Evolutionary conservation across 2,329 filamentous ascomycete genomes (phyloP).

Genomic region (Fusarium transvaalense): DNA sequence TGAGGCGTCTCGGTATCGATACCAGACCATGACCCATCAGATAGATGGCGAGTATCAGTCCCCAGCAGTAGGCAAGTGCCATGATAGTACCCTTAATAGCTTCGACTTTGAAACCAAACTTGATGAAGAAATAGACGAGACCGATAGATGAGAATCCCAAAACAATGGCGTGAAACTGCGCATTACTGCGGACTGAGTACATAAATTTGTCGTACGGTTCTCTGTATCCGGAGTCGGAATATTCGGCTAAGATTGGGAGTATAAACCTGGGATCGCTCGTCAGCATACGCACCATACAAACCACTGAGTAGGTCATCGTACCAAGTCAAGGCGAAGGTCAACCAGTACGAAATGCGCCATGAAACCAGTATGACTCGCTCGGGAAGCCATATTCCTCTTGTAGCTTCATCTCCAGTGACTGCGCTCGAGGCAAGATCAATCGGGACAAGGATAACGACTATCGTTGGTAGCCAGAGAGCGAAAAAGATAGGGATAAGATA

Average conservation of each 20-base stretch:
- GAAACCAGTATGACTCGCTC: constrained; percentile 82
- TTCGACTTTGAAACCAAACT: constrained; percentile 71
- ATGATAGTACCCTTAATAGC: constrained; percentile 86
- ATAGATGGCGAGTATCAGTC: constrained; percentile 90
- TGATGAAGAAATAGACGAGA: constrained; percentile 85
- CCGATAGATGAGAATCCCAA: constrained; percentile 77
- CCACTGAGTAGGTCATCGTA: constrained; percentile 56
- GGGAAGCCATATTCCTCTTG: constrained; percentile 89
- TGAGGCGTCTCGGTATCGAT: constrained; percentile 84
- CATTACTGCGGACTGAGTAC: constrained; percentile 89
- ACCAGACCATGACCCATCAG: constrained; percentile 98
- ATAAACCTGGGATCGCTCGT: constrained; percentile 74
- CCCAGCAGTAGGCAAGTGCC: constrained; percentile 95
- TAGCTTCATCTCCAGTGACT: constrained; percentile 75
- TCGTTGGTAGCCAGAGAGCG: constrained; percentile 91
- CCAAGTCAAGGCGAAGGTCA: constrained; percentile 96
- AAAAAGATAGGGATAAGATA: constrained; percentile 94
- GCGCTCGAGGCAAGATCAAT: constrained; percentile 94
- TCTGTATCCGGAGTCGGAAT: constrained; percentile 92
- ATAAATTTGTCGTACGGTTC: constrained; percentile 83
- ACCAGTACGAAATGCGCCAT: constrained; percentile 97
- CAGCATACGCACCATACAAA: constrained; percentile 17
- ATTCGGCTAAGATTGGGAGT: constrained; percentile 92
- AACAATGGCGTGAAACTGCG: constrained; percentile 86
- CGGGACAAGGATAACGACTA: constrained; percentile 90